A percentile compares a stretch with the other conserved stretches of the same genome.
These are phyloP conservation scores for Proliferodiscus dingleyae DNA, from an alignment of 2,329 filamentous ascomycete genomes.

Conservation along the genomic window DNA sequence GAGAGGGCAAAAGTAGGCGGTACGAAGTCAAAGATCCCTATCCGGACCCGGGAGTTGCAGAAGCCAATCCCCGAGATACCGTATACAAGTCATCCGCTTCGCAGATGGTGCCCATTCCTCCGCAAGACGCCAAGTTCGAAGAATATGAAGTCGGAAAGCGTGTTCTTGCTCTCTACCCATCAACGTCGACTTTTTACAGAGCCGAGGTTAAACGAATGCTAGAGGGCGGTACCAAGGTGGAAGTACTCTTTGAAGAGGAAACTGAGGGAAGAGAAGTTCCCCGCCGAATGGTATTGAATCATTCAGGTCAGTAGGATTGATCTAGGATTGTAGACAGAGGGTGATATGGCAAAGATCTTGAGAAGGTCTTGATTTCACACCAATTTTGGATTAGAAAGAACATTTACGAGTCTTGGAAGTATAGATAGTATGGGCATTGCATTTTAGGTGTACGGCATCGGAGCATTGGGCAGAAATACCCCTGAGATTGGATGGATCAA, in stretches of 20 bases:
- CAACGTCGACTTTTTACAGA: conserved; percentile 81
- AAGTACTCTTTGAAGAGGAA: conserved; percentile 74
- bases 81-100: conserved; percentile 66
- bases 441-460: conserved; percentile 4
- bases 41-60: conserved; percentile 63
- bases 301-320: conserved; percentile 38
- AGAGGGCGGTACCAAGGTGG: conserved; percentile 48
- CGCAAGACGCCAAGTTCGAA: conserved; percentile 53
- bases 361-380: too few relatives aligned
- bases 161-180: conserved; percentile 74
- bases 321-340: too few relatives aligned
- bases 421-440: background rate
- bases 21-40: conserved; percentile 80
- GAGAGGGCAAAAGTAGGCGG: conserved; percentile 70
- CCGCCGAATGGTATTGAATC: conserved; percentile 71
- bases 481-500: too few relatives aligned
- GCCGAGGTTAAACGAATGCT: conserved; percentile 70
- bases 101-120: conserved; percentile 73
- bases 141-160: conserved; percentile 61
- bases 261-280: conserved; percentile 67
- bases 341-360: too few relatives aligned
- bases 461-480: conserved; percentile 5
- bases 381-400: too few relatives aligned
- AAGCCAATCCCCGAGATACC: conserved; percentile 25
- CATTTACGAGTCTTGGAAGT: too few relatives aligned